phyloP scores from a whole-genome alignment of 192 early-diverging fungal genomes.

The Dissophora ornata region DNA sequence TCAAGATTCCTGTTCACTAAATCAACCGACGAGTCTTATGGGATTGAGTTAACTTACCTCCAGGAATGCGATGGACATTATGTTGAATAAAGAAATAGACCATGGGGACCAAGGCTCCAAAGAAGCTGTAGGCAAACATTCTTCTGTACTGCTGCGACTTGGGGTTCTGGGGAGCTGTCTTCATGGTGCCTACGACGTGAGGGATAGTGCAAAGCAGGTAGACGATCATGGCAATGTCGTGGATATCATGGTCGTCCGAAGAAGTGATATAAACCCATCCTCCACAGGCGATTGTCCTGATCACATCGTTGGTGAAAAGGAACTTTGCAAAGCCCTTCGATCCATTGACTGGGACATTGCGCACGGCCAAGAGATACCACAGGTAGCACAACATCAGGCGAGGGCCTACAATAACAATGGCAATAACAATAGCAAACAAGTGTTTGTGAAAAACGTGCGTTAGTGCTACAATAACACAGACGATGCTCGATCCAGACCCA shows the following conservation, averaged over 20 bases:
- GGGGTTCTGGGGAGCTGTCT: conserved; percentile 58
- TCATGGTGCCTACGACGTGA: conserved; percentile 74
- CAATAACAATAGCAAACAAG: too few species aligned
- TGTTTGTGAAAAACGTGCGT: too few species aligned
- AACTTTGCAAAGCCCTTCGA: conserved; percentile 57
- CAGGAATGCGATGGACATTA: conserved; percentile 78
- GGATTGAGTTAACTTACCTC: too few species aligned
- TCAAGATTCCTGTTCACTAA: too few species aligned
- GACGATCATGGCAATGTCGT: conserved; percentile 84
- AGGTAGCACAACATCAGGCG: conserved; percentile 61
- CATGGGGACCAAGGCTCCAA: conserved; percentile 78
- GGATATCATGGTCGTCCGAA: conserved; percentile 80
- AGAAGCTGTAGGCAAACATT: conserved; percentile 69
- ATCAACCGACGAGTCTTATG: too few species aligned
- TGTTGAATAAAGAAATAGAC: conserved; percentile 83
- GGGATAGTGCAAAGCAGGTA: conserved; percentile 83
- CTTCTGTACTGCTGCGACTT: conserved; percentile 65
- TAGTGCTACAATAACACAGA: too few species aligned
- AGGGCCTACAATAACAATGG: conserved; percentile 53
- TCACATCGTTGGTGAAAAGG: conserved; percentile 50
- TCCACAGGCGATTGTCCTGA: conserved; percentile 81
- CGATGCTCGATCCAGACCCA: too few species aligned
- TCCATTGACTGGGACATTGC: conserved; percentile 46
- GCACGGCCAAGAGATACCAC: conserved; percentile 50
- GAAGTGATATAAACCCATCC: conserved; percentile 89